Evolutionary conservation across 306 rosid species (phyloP), one percentile per base, ranked within the genome.

Genomic region (Pterocarpus santalinus): DNA sequence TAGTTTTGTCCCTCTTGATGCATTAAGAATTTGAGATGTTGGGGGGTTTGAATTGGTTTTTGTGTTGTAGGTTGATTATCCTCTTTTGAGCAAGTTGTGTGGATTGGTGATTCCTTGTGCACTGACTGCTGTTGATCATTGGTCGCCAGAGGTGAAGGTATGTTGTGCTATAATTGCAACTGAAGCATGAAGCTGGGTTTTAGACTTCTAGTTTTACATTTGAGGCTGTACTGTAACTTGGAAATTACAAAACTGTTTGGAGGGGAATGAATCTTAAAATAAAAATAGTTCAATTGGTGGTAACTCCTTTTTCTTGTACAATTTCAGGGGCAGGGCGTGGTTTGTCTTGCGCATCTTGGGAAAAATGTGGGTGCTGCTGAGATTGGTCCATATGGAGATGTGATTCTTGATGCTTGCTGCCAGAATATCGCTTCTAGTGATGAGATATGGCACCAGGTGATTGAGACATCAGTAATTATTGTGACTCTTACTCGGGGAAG

Each of bases 401-500:
- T 86, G 78, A 88, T 93, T 76, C 94, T 95, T 82, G 99, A 95
- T 91, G 97, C 97, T 2, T 95, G 99, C 89, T 93, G 99, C 93
- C 94, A 93, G 80, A 95, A 95, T 86, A 89, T 88, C 4, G 94
- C 97, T 57, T 80, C 90, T 72, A 80, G 84, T 82, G 97, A 93
- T 79, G 94, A 91, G 79, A 89, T 93, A 85, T 95, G 99, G 99
- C 84, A 81, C 60, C 88, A 57, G 72, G 97, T 90, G 62, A 89
- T 93, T 55, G 94, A 93, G 85, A 89, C 96, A 85, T 90, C 99
- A 1, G 90, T 92, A 61, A 79, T 90, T 83, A 82, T 91, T 65
- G 90, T 85, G 43, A 91, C 97, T 80, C 69, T 75, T 39, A 88
- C 89, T 35, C 97, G 91, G 80, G 78, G 73, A 80, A 87, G 90